Evolutionary conservation across 768 basidiomycete species (phyloP).

Genomic region (Mycena albidolilacea): DNA sequence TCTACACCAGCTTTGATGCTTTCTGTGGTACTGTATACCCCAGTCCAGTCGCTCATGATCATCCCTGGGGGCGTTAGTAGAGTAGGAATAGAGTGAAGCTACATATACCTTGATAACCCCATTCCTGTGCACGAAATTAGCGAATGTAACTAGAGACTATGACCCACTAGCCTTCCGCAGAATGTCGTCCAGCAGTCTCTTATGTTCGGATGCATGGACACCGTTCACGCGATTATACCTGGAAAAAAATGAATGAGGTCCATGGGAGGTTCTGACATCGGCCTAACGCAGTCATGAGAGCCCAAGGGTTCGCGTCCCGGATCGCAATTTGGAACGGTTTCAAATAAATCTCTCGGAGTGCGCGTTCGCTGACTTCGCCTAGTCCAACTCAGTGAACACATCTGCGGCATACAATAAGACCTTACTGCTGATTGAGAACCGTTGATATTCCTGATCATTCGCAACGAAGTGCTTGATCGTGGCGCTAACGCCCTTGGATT

Average conservation of each 20-base stretch:
- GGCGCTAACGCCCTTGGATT: conserved; percentile 69
- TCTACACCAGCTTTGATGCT: conserved; percentile 76
- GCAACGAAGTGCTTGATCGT: conserved; percentile 77
- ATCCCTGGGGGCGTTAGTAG: conserved; percentile 49
- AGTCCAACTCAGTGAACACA: background rate
- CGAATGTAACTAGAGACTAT: background rate
- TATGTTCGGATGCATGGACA: conserved; percentile 69
- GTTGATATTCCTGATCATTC: conserved; percentile 75
- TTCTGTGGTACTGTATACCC: conserved; percentile 62
- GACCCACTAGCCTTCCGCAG: conserved; percentile 58
- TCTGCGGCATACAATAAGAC: background rate
- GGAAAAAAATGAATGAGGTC: background rate
- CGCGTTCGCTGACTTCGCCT: conserved; percentile 70
- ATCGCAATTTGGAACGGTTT: conserved; percentile 75
- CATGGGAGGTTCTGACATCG: background rate
- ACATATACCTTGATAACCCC: conserved; percentile 67
- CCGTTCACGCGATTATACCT: conserved; percentile 77
- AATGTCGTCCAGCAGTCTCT: conserved; percentile 64
- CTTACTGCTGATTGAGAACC: conserved; percentile 65
- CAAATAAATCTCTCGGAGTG: conserved; percentile 76
- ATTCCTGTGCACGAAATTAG: conserved; percentile 58
- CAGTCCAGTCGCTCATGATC: conserved; percentile 75
- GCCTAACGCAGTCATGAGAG: conserved; percentile 70
- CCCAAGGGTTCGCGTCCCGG: conserved; percentile 68
- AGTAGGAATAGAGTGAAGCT: background rate